Evolutionary conservation across 75 land plant genomes (phyloP), one percentile per base, ranked within the genome.

Genomic region (Gnetum montanum): DNA sequence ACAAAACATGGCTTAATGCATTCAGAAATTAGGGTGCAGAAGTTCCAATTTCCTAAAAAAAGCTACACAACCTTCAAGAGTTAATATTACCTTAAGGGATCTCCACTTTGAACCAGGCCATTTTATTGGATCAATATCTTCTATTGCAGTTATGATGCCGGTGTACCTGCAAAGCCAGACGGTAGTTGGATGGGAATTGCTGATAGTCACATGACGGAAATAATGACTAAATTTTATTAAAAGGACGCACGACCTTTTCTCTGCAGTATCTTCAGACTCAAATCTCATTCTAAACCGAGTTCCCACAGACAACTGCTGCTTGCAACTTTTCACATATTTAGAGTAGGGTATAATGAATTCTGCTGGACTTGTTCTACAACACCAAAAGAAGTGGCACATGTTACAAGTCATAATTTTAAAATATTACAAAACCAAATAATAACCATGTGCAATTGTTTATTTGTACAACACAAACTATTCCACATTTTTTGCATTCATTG

Each of bases 61-160:
- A 12, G 29, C 55, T 16, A 7, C 11, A 10, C 22, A 34, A 2
- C 3, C 36, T 22, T 19, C 31, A 31, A 19, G 4, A 3, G 1
- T n/a, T n/a, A n/a, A n/a, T n/a, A 34, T 8, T 67, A 87, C 97
- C 81, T 73, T 44, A 6, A 92, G 60, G 37, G 75, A 88, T 44
- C 85, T 79, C 97, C 98, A 93, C 46, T 82, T 86, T 63, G 98
- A 93, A 35, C 83, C 89, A 61, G 87, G 80, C 98, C 98, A 93
- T 44, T 82, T 77, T 13, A 64, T 44, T 37, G 98, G 79, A 68
- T 93, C 98, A 49, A 83, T 15, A 59, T 93, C 98, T 25, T 84
- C 64, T 22, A 90, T 64, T 12, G 82, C 96, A 68, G 80, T 81
- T 50, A 93, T 72, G 3, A 84, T 60, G 34, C 98, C 98, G 57